Percentiles rank a stretch among this genome's conserved stretches.
These are phyloP conservation scores for Verticillium klebahnii DNA, from an alignment of 2,329 filamentous ascomycete species.

Conservation along the genomic window DNA sequence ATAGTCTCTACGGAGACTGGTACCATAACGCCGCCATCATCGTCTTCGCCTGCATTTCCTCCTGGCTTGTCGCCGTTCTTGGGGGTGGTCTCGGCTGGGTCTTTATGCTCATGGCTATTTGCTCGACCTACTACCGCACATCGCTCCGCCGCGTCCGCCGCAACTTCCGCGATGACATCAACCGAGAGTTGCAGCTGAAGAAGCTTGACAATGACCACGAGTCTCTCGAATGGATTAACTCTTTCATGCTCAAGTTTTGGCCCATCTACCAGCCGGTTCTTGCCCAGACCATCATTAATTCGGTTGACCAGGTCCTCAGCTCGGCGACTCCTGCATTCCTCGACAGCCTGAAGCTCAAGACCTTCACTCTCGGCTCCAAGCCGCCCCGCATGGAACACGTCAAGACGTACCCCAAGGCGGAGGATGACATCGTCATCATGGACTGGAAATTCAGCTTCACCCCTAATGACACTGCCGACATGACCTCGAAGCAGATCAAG, in stretches of 20 bases:
- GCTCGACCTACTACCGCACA: slow-evolving; percentile 93
- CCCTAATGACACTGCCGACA: slow-evolving; percentile 86
- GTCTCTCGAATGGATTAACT: slow-evolving; percentile 98
- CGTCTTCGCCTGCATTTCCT: slow-evolving; percentile 82
- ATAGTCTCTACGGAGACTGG: slow-evolving; percentile 95
- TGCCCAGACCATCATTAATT: slow-evolving; percentile 85
- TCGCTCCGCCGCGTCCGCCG: slow-evolving; percentile 88
- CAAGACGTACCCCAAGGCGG: slow-evolving; percentile 93
- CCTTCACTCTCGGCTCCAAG: slow-evolving; percentile 90
- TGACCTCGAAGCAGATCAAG: slow-evolving; percentile 85
- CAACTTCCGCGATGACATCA: slow-evolving; percentile 93
- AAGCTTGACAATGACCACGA: slow-evolving; percentile 86
- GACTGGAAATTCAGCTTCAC: slow-evolving; percentile 99
- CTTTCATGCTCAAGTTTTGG: slow-evolving; percentile 98
- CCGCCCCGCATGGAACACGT: slow-evolving; percentile 95
- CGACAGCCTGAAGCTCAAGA: slow-evolving; percentile 89
- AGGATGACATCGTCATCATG: slow-evolving; percentile 96
- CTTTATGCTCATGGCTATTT: slow-evolving; percentile 85
- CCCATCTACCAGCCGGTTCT: slow-evolving; percentile 96
- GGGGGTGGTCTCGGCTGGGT: slow-evolving; percentile 93
- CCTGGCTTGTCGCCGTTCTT: slow-evolving; percentile 84
- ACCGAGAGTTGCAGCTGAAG: slow-evolving; percentile 81
- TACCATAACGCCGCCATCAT: slow-evolving; percentile 97
- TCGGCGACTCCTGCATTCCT: slow-evolving; percentile 87
- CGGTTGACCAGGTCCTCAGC: slow-evolving; percentile 93